Base-by-base conservation (phyloP, 352 stramenopile species). In the Aphanomyces euteiches region DNA sequence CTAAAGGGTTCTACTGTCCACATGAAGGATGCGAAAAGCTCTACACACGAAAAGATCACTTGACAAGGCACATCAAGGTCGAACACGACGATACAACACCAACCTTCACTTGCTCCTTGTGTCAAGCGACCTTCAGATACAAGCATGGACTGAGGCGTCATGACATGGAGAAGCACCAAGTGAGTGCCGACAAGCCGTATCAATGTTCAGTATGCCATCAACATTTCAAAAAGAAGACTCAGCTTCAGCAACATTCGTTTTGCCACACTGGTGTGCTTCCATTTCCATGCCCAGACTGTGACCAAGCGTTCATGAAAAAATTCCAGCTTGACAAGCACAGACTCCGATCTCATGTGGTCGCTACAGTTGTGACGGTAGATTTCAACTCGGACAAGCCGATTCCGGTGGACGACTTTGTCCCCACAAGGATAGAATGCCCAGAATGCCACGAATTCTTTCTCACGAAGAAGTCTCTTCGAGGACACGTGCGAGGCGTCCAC, bases 191-290 rank as follows among this genome's bases (percentile, higher is more conserved):
- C 54, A 54, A 73, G 12, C 82, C 86, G 21, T 91, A 87, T 65
- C 64, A 80, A 59, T 93, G 86, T 56, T n/a, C 63, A 3, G 70
- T 79, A 56, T 94, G 86, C 72, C 72, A 89, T 0, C 73, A 83
- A 57, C 68, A 75, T 41, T 94, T 92, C 72, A 91, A 90, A 76
- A 94, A 94, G 75, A 94, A 92, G 75, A 83, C 73, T 56, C 74
- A 85, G 7, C 73, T 94, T 19, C 84, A 92, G 71, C 83, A 83
- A 8, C 86, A 94, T 48, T 77, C 79, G 59, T 94, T 83, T 61
- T 83, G 90, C 3, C 86, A 94, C 72, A 94, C 82, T 3, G 86
- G 86, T 28, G 75, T 90, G 48, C 47, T 87, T 8, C 86, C 86
- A 54, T 94, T 94, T 15, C 76, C 83, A 67, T 94, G 86, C 45